Evolutionary conservation across 2,329 filamentous ascomycete genomes (phyloP).

Genomic region (Fusarium marasasianum): DNA sequence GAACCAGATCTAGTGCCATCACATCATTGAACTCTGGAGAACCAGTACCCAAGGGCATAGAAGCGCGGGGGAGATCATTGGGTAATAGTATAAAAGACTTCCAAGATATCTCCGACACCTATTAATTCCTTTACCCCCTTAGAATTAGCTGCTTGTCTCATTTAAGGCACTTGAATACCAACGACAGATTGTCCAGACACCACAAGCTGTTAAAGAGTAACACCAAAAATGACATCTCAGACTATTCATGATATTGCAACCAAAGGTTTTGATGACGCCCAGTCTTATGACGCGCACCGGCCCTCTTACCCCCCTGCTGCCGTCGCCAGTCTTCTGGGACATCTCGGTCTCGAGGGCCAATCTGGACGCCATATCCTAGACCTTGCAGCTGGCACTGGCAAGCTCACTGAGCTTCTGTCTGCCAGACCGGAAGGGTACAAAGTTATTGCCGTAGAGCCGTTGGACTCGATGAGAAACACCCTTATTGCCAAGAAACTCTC

Average conservation of each 20-base stretch:
- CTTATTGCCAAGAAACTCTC: constrained; percentile 66
- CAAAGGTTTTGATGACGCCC: constrained; percentile 72
- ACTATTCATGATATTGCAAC: constrained; percentile 61
- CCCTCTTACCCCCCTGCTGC: constrained; percentile 71
- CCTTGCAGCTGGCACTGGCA: constrained; percentile 74
- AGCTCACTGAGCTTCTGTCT: constrained; percentile 72
- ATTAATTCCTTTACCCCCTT: background rate
- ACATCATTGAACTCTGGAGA: constrained; percentile 13
- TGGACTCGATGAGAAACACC: constrained; percentile 70
- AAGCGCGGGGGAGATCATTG: constrained; percentile 24
- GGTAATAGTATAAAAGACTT: constrained; percentile 29
- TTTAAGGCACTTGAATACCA: background rate
- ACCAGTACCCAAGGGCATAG: background rate
- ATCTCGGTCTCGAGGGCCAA: constrained; percentile 60
- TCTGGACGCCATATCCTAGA: constrained; percentile 65
- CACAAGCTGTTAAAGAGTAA: background rate
- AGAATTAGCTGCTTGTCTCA: background rate
- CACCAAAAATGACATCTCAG: constrained; percentile 25
- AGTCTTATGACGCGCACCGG: constrained; percentile 72
- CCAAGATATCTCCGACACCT: background rate
- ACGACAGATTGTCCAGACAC: background rate
- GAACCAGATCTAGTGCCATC: constrained; percentile 28
- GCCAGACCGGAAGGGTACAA: constrained; percentile 66
- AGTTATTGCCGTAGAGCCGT: constrained; percentile 71
- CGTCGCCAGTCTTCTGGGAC: constrained; percentile 65